Evolutionary conservation across 306 rosid species (phyloP), one percentile per base, ranked within the genome.

Genomic region (Dalbergia cochinchinensis): DNA sequence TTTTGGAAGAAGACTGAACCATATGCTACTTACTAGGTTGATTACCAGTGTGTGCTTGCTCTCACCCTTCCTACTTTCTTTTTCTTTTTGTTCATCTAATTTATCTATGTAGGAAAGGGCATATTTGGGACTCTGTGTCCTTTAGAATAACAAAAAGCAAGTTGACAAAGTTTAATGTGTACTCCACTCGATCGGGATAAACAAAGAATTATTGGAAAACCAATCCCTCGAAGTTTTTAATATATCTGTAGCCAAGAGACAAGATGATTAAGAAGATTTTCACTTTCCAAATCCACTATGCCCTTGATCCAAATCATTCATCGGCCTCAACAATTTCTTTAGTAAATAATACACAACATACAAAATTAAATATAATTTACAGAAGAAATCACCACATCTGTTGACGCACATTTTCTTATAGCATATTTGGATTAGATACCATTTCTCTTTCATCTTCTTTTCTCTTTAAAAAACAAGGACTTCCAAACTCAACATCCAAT

Each of bases 41-140:
- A 18, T 22, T 18, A 53, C 54, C 41, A 16, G 9, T 70, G 51
- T 51, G 63, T 71, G 19, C 73, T 22, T 72, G 69, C 78, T 73
- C 41, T 64, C 74, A 41, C 0, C 35, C 31, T 42, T 8, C 18
- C 16, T 47, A 34, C 54, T 63, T 78, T 51, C 11, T 6, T 53
- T 50, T n/a, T 18, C 57, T 20, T 47, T 47, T 33, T 73, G 39
- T 54, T 80, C 45, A 15, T 8, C 6, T 73, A 31, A 50, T 73
- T 78, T 73, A 48, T 65, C n/a, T 72, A 53, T 66, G 18, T 19
- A 35, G 63, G 69, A 79, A 61, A 53, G 84, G 78, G 84, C 66
- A 84, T 84, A 75, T 80, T 84, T 84, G 71, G 87, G 87, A 76
- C 72, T 80, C 66, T 84, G 87, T 80, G 87, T 84, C 50, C 65